Evolutionary conservation across 2,329 filamentous ascomycete species (phyloP).

Genomic region (Alternaria tenuissima): DNA sequence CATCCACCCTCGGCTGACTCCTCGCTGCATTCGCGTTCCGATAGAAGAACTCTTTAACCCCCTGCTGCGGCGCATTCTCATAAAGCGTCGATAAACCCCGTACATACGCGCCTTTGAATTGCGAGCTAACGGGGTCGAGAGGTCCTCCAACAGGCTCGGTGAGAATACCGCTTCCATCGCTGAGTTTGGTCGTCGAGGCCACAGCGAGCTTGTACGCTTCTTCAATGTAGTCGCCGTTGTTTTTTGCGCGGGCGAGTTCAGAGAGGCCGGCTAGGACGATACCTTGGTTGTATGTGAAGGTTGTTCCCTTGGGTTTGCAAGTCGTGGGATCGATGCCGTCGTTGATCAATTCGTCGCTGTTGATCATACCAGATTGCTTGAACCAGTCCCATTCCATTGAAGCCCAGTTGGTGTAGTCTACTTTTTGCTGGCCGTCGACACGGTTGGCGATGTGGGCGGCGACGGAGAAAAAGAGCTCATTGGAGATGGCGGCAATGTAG

Average conservation of each 20-base stretch:
- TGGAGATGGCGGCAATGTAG: conserved; percentile 65
- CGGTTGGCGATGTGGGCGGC: conserved; percentile 64
- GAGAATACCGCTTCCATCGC: conserved; percentile 40
- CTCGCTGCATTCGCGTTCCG: conserved; percentile 46
- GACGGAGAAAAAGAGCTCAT: conserved; percentile 65
- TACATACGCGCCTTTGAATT: conserved; percentile 52
- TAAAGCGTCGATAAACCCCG: conserved; percentile 44
- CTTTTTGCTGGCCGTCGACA: conserved; percentile 48
- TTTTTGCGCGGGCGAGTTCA: conserved; percentile 60
- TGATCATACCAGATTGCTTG: conserved; percentile 60
- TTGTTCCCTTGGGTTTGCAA: conserved; percentile 63
- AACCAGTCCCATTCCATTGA: conserved; percentile 64
- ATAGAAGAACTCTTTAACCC: conserved; percentile 40
- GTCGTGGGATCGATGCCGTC: conserved; percentile 59
- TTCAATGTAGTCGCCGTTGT: conserved; percentile 34
- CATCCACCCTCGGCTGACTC: conserved; percentile 39
- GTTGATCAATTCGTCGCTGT: conserved; percentile 60
- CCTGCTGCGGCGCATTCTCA: conserved; percentile 30
- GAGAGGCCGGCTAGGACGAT: conserved; percentile 64
- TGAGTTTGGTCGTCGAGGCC: conserved; percentile 36
- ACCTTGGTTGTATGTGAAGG: conserved; percentile 67
- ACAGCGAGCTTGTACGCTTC: conserved; percentile 41
- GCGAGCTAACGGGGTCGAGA: conserved; percentile 39
- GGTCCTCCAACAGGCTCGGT: conserved; percentile 36
- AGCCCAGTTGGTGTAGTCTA: conserved; percentile 60